Conservation (phyloP, 495 filamentous ascomycete species). For the Neurospora tetrasperma region DNA sequence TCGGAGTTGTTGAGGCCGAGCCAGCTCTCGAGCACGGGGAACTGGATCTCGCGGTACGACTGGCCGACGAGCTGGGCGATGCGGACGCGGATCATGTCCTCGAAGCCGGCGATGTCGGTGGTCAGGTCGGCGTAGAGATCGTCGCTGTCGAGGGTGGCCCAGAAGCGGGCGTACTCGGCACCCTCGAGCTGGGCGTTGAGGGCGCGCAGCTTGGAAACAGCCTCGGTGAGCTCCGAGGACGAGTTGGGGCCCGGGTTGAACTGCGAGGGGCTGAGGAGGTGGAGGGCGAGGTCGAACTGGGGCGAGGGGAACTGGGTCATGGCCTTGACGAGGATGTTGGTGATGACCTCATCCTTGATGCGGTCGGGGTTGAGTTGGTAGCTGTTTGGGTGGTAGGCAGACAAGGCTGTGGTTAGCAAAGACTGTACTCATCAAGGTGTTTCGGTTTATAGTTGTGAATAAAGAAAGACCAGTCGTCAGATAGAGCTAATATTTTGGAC, state of each 20-base stretch:
- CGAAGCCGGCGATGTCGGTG: constrained; percentile 90
- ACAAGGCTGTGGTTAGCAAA: constrained; percentile 6
- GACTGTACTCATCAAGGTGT: background rate
- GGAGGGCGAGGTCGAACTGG: constrained; percentile 86
- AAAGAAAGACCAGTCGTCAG: constrained; percentile 36
- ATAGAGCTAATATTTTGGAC: constrained; percentile 50
- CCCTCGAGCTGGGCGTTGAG: constrained; percentile 79
- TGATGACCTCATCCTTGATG: constrained; percentile 88
- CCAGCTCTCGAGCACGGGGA: constrained; percentile 73
- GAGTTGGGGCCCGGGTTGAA: constrained; percentile 32
- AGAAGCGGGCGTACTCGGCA: constrained; percentile 84
- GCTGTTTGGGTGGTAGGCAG: constrained; percentile 34
- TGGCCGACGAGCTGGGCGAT: constrained; percentile 87
- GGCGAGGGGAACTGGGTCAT: constrained; percentile 95
- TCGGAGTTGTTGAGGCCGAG: constrained; percentile 65
- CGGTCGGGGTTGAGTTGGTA: constrained; percentile 99
- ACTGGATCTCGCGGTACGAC: constrained; percentile 72
- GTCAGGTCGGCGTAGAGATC: constrained; percentile 94
- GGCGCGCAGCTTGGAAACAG: constrained; percentile 74
- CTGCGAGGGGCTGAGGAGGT: constrained; percentile 59
- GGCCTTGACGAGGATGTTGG: constrained; percentile 97
- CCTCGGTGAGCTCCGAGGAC: constrained; percentile 59
- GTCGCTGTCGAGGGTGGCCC: constrained; percentile 82
- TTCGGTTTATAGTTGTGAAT: background rate
- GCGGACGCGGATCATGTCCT: constrained; percentile 86